phyloP scores from a whole-genome alignment of 2,329 filamentous ascomycete species.

The Aspergillus nomiae region DNA sequence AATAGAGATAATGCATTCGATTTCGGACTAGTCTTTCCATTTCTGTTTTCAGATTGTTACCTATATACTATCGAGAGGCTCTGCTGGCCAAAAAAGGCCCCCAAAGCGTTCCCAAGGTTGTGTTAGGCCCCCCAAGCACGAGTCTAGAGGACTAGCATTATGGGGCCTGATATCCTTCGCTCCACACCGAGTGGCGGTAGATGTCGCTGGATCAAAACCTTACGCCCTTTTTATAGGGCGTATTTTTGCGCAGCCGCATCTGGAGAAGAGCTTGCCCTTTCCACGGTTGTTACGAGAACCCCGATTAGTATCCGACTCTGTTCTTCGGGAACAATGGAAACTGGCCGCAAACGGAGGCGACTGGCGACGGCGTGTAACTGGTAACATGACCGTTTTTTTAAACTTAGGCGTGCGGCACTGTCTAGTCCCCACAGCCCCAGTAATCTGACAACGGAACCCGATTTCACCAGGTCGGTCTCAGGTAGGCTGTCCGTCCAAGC shows the following conservation, averaged over 20 bases:
- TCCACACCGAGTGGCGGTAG: neutral
- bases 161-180: neutral
- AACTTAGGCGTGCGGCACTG: neutral
- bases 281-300: neutral
- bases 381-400: neutral
- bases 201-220: neutral
- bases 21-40: neutral
- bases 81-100: too few species aligned
- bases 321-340: neutral
- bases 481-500: slow-evolving; percentile 34
- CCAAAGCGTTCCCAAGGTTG: neutral
- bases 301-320: neutral
- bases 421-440: neutral
- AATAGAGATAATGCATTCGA: neutral
- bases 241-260: neutral
- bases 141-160: neutral
- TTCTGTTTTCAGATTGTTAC: neutral
- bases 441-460: neutral
- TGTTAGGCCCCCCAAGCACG: neutral
- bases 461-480: slow-evolving; percentile 25
- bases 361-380: neutral
- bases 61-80: neutral
- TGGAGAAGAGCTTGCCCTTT: neutral
- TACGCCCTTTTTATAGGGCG: neutral
- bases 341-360: neutral